These are phyloP conservation scores for Gremmenia infestans DNA, from an alignment of 2,329 filamentous ascomycete species.

Conservation along the genomic window DNA sequence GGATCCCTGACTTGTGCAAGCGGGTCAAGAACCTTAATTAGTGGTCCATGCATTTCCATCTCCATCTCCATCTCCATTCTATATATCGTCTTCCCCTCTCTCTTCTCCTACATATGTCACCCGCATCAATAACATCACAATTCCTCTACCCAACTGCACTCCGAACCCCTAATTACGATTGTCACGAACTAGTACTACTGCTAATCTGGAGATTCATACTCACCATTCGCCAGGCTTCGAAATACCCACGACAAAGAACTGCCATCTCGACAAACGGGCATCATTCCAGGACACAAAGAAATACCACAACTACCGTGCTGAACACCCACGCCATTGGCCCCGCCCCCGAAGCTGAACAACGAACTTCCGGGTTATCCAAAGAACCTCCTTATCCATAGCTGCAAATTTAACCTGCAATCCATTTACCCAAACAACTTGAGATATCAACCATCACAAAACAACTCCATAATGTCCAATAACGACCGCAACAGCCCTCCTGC, in stretches of 20 bases:
- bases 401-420: not conserved
- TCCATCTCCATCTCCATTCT: not conserved
- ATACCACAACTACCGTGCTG: no score
- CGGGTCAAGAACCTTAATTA: conserved; percentile 1
- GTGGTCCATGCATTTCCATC: not conserved
- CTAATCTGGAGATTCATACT: not conserved
- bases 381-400: conserved; percentile 15
- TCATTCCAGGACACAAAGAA: no score
- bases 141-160: not conserved
- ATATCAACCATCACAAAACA: conserved; percentile 1
- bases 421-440: not conserved
- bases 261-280: no score
- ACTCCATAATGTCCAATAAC: conserved; percentile 38
- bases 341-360: conserved; percentile 22
- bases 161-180: not conserved
- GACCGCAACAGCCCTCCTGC: conserved; percentile 35
- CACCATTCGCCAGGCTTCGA: not conserved
- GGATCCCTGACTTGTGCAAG: no score
- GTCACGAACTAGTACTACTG: not conserved
- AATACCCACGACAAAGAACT: no score
- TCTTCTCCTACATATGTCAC: not conserved
- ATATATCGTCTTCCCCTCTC: not conserved
- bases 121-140: not conserved
- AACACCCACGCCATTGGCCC: not conserved
- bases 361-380: conserved; percentile 17